Evolutionary conservation across 139 green algal species (phyloP).

Genomic region (Picochlorum costavermella): DNA sequence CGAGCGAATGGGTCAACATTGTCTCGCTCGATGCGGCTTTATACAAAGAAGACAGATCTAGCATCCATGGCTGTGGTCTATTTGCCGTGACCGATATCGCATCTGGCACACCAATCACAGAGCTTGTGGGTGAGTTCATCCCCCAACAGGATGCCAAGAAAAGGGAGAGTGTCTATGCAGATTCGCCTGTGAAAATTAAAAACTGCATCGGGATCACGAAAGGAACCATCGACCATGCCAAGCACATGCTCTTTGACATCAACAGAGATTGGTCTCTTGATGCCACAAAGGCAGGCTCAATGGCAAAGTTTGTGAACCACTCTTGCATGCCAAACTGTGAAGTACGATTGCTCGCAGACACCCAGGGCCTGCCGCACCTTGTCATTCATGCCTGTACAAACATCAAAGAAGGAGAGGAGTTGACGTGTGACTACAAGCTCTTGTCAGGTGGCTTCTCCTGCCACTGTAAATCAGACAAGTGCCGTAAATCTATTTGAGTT

Average conservation of each 20-base stretch:
- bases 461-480: neutral
- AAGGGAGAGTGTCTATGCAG: neutral
- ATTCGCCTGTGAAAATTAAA: neutral
- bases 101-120: constrained; percentile 3
- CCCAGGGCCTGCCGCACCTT: neutral
- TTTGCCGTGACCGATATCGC: neutral
- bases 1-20: neutral
- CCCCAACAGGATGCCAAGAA: neutral
- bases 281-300: neutral
- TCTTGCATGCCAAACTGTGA: constrained; percentile 5
- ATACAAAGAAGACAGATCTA: constrained; percentile 3
- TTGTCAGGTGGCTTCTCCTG: neutral
- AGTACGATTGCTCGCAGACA: neutral
- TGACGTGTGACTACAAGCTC: constrained; percentile 5
- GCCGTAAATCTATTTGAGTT: neutral
- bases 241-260: neutral
- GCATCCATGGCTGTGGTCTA: constrained; percentile 10
- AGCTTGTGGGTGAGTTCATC: constrained; percentile 4
- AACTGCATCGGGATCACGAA: neutral
- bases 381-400: neutral
- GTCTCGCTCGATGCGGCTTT: neutral
- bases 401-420: constrained; percentile 3
- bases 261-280: constrained; percentile 1
- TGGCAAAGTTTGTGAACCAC: constrained; percentile 9
- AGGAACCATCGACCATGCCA: neutral